Percentiles rank a stretch among this genome's conserved stretches.
These are phyloP conservation scores for Prosopis cineraria DNA, from an alignment of 306 rosid species.

Conservation along the genomic window DNA sequence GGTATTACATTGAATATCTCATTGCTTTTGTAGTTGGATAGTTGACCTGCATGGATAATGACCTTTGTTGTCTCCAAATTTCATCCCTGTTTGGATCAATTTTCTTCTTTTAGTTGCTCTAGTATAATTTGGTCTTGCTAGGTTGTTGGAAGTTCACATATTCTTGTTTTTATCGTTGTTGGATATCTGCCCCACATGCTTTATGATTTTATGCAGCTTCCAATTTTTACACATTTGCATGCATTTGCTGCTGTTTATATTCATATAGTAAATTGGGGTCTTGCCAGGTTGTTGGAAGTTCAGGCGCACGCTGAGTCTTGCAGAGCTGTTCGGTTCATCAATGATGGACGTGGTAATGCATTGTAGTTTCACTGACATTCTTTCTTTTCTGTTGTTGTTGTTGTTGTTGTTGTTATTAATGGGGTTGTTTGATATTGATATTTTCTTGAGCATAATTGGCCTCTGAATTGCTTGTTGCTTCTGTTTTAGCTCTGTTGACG, in stretches of 20 bases:
- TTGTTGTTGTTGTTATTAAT: background rate
- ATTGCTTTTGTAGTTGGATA: constrained; percentile 8
- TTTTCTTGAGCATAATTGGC: constrained; percentile 11
- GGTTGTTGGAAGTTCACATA: constrained; percentile 56
- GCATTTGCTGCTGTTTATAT: background rate
- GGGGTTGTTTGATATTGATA: background rate
- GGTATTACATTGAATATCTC: constrained; percentile 44
- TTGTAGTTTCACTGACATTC: background rate
- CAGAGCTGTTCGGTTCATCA: constrained; percentile 77
- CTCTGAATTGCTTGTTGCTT: constrained; percentile 29
- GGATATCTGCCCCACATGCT: background rate
- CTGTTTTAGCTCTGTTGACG: constrained; percentile 65
- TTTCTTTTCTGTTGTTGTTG: background rate
- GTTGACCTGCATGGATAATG: background rate
- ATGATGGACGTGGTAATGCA: constrained; percentile 72
- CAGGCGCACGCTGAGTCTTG: constrained; percentile 81
- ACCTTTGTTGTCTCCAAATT: constrained; percentile 9
- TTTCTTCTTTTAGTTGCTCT: background rate
- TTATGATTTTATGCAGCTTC: constrained; percentile 8
- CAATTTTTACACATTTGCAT: background rate
- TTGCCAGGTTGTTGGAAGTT: constrained; percentile 67
- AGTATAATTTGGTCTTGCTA: constrained; percentile 6
- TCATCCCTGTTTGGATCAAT: background rate
- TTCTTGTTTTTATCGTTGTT: constrained; percentile 15
- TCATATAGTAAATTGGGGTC: background rate